Evolutionary conservation across 805 yeast genomes (phyloP).

Genomic region (Wickerhamomyces strasburgensis): DNA sequence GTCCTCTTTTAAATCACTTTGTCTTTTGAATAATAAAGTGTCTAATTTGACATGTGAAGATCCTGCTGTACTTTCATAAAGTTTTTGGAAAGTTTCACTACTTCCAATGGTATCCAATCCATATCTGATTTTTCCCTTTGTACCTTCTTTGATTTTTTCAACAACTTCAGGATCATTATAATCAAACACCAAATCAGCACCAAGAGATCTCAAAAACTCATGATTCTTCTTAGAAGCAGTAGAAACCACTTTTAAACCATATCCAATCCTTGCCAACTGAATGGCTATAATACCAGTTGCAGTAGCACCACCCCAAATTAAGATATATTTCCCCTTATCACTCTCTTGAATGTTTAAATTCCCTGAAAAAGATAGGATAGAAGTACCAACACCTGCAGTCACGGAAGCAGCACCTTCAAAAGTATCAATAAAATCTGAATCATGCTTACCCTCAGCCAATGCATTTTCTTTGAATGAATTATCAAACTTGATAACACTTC

Average conservation of each 20-base stretch:
- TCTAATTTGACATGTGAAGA: conserved; percentile 30
- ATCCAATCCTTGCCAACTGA: conserved; percentile 50
- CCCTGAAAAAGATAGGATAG: conserved; percentile 45
- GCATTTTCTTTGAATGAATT: conserved; percentile 6
- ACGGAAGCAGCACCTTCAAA: conserved; percentile 62
- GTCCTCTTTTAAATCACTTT: conserved; percentile 23
- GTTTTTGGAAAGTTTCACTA: conserved; percentile 26
- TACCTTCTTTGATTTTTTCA: conserved; percentile 34
- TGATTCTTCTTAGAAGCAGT: conserved; percentile 47
- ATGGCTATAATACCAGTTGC: conserved; percentile 54
- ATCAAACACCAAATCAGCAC: conserved; percentile 50
- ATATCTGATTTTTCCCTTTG: conserved; percentile 27
- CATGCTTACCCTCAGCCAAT: conserved; percentile 24
- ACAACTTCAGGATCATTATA: conserved; percentile 43
- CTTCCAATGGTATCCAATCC: conserved; percentile 33
- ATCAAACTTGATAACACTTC: conserved; percentile 29
- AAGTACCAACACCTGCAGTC: conserved; percentile 37
- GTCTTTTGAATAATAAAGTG: conserved; percentile 30
- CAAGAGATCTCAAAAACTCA: conserved; percentile 36
- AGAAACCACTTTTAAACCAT: conserved; percentile 38
- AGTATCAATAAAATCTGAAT: conserved; percentile 37
- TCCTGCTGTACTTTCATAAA: conserved; percentile 32
- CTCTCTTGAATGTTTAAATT: conserved; percentile 38
- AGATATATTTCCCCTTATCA: conserved; percentile 34
- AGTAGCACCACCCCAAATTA: conserved; percentile 68